Evolutionary conservation across 1,284 basidiomycete species (phyloP).

Genomic region (Tetrapyrgos nigripes): DNA sequence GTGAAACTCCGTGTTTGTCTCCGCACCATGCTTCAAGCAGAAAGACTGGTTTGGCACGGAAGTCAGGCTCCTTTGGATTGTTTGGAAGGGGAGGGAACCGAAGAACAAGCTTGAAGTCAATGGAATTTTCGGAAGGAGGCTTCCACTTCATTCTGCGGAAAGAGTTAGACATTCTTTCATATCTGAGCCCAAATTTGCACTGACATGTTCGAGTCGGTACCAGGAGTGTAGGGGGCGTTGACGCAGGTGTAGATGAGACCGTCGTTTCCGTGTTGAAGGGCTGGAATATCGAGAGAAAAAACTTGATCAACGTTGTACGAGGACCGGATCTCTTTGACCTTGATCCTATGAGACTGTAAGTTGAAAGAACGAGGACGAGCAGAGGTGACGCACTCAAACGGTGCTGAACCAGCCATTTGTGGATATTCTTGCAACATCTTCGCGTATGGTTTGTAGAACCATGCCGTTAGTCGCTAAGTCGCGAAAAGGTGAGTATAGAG

Average conservation of each 20-base stretch:
- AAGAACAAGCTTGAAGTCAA: constrained; percentile 95
- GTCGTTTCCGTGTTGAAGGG: constrained; percentile 93
- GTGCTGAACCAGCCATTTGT: constrained; percentile 65
- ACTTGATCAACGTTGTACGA: constrained; percentile 91
- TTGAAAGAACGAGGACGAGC: background rate
- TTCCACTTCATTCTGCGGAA: constrained; percentile 95
- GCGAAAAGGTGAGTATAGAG: constrained; percentile 3
- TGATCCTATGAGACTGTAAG: constrained; percentile 59
- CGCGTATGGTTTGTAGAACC: constrained; percentile 84
- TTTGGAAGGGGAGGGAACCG: constrained; percentile 81
- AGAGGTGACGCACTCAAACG: constrained; percentile 79
- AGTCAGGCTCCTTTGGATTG: constrained; percentile 74
- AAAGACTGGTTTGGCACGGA: constrained; percentile 87
- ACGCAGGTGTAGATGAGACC: constrained; percentile 97
- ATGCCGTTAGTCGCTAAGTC: constrained; percentile 78
- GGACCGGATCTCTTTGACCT: constrained; percentile 88
- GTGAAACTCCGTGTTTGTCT: constrained; percentile 58
- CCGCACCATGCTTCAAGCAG: constrained; percentile 83
- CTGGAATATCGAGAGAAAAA: constrained; percentile 84
- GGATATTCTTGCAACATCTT: constrained; percentile 76
- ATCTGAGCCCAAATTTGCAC: constrained; percentile 40
- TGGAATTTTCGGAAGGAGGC: constrained; percentile 96
- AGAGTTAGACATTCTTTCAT: constrained; percentile 15
- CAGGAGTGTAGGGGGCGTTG: constrained; percentile 84
- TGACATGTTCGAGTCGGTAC: constrained; percentile 92